Evolutionary conservation across 805 yeast genomes (phyloP), one percentile per base, ranked within the genome.

Genomic region (Naumovozyma baii): DNA sequence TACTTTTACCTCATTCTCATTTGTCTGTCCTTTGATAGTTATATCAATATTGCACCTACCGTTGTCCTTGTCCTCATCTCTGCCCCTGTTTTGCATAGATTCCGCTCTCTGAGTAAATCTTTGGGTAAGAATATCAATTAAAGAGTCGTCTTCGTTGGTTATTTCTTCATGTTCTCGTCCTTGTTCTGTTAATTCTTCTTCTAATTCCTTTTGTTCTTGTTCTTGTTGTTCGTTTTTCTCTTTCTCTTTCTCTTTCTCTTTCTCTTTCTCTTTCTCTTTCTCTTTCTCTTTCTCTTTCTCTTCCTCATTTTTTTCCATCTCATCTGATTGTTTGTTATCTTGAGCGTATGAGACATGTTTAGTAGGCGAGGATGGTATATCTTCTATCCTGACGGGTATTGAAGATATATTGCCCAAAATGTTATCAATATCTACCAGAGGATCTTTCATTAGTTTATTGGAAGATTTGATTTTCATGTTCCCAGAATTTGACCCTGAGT

Each of bases 341-440:
- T 42, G 14, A 8, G 34, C 16, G 9, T 37, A 31, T 18, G 31
- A n/a, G 7, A 8, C 31, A 8, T 14, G 5, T 12, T 14, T 34
- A 5, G 12, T 22, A 19, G 61, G 59, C 5, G 59, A 55, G 4
- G 62, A 55, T n/a, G 61, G 62, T 8, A 55, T 31, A 19, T 51
- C 52, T 14, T 41, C 41, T 4, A 41, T 20, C 30, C 36, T 40
- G 5, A 32, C 42, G 2, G 49, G 44, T 15, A 46, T 49, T 7
- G 39, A 10, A 5, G 44, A 38, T 17, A 42, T 25, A 19, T 48
- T 51, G 13, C 51, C 50, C 8, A 59, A 38, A 26, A 59, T 59
- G 34, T 57, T 62, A 34, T 57, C 59, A 25, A 59, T 57, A 37
- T 57, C 59, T 29, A 61, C 39, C 4, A 52, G 33, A 2, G 50